phyloP scores from a whole-genome alignment of 192 early-diverging fungal species.

The Entophlyctis luteolus region DNA sequence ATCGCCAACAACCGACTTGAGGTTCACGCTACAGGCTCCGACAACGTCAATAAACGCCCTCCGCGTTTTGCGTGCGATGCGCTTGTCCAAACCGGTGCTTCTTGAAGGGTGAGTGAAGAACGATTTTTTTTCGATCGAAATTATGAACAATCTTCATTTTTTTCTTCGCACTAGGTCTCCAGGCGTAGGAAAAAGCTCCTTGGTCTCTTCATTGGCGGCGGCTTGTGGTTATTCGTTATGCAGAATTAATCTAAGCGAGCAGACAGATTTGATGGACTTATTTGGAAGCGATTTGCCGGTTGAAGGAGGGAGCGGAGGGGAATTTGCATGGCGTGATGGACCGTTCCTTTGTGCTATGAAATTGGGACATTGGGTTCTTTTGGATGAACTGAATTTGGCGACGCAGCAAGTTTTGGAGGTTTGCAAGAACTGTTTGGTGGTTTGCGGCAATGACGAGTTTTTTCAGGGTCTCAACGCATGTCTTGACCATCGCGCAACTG shows the following conservation, averaged over 20 bases:
- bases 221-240: conserved; percentile 80
- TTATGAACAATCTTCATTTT: not conserved
- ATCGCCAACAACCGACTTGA: conserved; percentile 42
- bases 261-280: conserved; percentile 96
- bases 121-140: not conserved
- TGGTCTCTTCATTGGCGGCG: conserved; percentile 76
- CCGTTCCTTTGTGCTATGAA: conserved; percentile 96
- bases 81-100: conserved; percentile 85
- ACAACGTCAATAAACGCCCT: conserved; percentile 85
- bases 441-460: not conserved
- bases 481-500: conserved; percentile 91
- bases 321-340: conserved; percentile 97
- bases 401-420: conserved; percentile 93
- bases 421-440: conserved; percentile 73
- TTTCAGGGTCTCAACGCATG: conserved; percentile 89
- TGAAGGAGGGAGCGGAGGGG: conserved; percentile 75
- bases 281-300: conserved; percentile 98
- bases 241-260: conserved; percentile 96
- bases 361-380: conserved; percentile 90
- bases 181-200: conserved; percentile 93
- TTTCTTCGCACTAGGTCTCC: no score
- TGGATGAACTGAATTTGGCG: conserved; percentile 98
- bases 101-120: conserved; percentile 69
- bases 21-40: conserved; percentile 83
- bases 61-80: conserved; percentile 83